Base-by-base conservation (phyloP, 495 filamentous ascomycete species). In the Tirmania nivea region DNA sequence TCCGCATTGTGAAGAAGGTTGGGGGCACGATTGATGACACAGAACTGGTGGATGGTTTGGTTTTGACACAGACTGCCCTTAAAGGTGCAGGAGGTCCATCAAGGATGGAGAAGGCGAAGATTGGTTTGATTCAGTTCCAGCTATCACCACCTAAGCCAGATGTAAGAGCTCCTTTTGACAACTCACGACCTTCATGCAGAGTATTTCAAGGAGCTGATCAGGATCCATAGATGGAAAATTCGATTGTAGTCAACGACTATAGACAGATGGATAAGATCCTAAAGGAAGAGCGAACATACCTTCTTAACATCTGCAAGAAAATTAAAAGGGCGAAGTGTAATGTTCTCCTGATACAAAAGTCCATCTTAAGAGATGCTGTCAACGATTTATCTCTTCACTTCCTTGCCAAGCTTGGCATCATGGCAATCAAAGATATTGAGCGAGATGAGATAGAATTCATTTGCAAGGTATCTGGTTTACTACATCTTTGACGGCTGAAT, bases 271-370 rank as follows among this genome's bases (percentile, higher is more conserved):
- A 97, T 70, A 97, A 95, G 75, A 97, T 97, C 59, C 75, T 97
- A 53, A 97, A 97, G 69, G 90, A 97, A 70, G 90, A 97, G 72
- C 85, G 92, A 55, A 86, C 87, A 55, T 97, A 97, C 69, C 75
- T 97, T 55, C 78, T 97, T 48, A 94, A 95, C 70, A 86, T 97
- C 78, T 86, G 87, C 63, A 97, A 97, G 78, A 97, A 95, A 77
- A 97, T 97, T 71, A 94, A 95, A 72, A 96, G 94, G 74, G 88
- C 87, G 60, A 95, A 95, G 70, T 97, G 90, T 73, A 97, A 97
- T 63, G 92, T 97, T 35, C 79, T 97, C 52, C 75, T 97, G 59
- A 95, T 97, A 60, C 90, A 97, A 65, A 97, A 97, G 69, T 95
- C 89, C 16, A 97, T 97, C 59, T 78, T 97, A 48, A 78, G 90